Evolutionary conservation across 2,329 filamentous ascomycete genomes (phyloP), one percentile per base, ranked within the genome.

Genomic region (Colletotrichum abscissum): DNA sequence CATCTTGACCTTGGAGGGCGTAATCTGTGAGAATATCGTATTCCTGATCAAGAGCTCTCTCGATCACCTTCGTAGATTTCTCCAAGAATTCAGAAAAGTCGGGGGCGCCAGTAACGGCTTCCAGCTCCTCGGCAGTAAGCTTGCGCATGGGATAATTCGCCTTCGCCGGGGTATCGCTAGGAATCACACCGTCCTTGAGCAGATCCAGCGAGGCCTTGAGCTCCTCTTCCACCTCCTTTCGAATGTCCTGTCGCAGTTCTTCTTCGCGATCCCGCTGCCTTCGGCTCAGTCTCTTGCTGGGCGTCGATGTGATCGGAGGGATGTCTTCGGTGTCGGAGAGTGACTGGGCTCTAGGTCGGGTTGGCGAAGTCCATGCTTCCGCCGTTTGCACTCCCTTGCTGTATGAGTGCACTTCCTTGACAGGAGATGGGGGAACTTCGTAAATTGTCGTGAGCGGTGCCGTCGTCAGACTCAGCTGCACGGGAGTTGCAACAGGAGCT

Each of bases 21-120:
- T 99, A 99, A 84, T 99, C 95, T 72, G 95, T 95, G 74, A 99
- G 87, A 74, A 99, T 94, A 81, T 99, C 97, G 81, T 98, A 99
- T 79, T 98, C 95, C 80, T 98, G 93, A 79, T 98, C 97, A 76
- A 99, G 86, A 5, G 97, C 96, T 79, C 97, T 91, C 85, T 99
- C 97, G 77, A 99, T 96, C 62, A 99, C 95, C 83, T 98, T 99
- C 69, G 95, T 97, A 26, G 96, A 98, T 77, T 95, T 91, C 79
- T 99, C 97, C 35, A 99, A 91, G 80, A 99, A 99, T 78, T 97
- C 95, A 74, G 97, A 88, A 80, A 99, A 99, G 63, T 98, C 97
- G 35, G 96, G 92, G 0, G 96, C 98, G 67, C 93, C 93, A 28
- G 95, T 97, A 30, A 98, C 95, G 6, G 96, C 97, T 76, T 93